Conservation (phyloP, 2,329 filamentous ascomycete genomes). For the Neospermospora avenae region DNA sequence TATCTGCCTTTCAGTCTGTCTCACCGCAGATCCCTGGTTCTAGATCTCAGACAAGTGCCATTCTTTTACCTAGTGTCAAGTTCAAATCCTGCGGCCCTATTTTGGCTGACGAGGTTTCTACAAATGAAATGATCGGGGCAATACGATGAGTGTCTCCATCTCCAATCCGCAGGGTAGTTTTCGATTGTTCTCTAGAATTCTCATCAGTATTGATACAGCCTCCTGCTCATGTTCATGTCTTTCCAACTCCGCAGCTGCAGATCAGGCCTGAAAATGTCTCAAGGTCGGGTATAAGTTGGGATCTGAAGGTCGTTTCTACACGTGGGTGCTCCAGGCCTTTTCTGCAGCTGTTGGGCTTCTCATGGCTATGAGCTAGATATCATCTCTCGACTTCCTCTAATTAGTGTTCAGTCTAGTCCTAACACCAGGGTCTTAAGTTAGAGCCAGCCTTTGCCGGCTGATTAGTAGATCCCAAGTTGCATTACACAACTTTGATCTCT, state of each 20-base stretch:
- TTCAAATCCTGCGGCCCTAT: neutral
- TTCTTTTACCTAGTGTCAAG: neutral
- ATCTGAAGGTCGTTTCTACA: too few relatives aligned
- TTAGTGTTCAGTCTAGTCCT: too few relatives aligned
- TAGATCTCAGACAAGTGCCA: neutral
- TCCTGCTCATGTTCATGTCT: neutral
- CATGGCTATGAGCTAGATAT: too few relatives aligned
- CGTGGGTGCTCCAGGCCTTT: too few relatives aligned
- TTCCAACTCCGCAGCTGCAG: neutral
- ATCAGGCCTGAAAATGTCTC: neutral
- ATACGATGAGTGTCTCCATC: neutral
- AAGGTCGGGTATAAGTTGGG: too few relatives aligned
- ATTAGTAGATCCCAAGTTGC: neutral
- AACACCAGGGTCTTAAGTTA: neutral
- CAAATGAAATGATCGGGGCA: neutral
- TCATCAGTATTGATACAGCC: neutral
- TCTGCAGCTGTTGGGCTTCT: neutral
- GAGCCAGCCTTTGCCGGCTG: neutral
- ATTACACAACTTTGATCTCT: neutral
- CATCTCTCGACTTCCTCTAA: too few relatives aligned
- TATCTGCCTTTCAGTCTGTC: neutral
- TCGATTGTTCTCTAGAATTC: neutral
- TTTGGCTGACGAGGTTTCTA: neutral
- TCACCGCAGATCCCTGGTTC: neutral
- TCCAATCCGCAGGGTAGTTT: neutral